Evolutionary conservation across 768 basidiomycete species (phyloP), one percentile per base, ranked within the genome.

Genomic region (Kwoniella mangroviensis): DNA sequence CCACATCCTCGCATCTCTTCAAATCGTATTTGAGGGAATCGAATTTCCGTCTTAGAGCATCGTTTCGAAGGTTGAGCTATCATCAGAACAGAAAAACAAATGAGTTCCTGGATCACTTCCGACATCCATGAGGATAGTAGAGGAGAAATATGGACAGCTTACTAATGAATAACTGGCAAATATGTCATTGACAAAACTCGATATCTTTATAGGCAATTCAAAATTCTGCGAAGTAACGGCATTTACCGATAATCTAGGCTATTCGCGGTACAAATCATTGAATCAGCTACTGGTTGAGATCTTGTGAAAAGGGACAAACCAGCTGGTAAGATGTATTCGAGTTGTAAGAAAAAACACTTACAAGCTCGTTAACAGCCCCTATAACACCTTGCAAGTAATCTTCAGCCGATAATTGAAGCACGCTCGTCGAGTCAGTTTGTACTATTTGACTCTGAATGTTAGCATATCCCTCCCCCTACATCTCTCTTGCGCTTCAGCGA

Each of bases 311-410:
- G 6, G 34, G 34, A 34, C 4, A 34, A 34, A 34, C 34, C 34
- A 34, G 34, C 34, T 34, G 26, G 26, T 26, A n/a, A n/a, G n/a
- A n/a, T n/a, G n/a, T n/a, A 43, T 7, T 43, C 7, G 13, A 43
- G 6, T 13, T 7, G 17, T 45, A 45, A 45, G 17, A 7, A 45
- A 45, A 45, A n/a, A 34, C 28, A 75, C 83, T 54, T 24, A 84
- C 84, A 21, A 84, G 77, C 67, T 84, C 84, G 65, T 84, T 84
- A 22, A 83, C 80, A 42, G 84, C 78, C 0, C 83, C 82, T 53
- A 85, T 85, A 13, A 85, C 81, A 13, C 81, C 82, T 54, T 85
- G 84, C 6, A 85, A 78, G 72, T 85, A 85, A 59, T 85, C 85
- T 58, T 85, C 85, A 2, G 84, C 83, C 2, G 80, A 77, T 11